Base-by-base conservation (phyloP, 352 stramenopile genomes). In the Phytophthora colocasiae region DNA sequence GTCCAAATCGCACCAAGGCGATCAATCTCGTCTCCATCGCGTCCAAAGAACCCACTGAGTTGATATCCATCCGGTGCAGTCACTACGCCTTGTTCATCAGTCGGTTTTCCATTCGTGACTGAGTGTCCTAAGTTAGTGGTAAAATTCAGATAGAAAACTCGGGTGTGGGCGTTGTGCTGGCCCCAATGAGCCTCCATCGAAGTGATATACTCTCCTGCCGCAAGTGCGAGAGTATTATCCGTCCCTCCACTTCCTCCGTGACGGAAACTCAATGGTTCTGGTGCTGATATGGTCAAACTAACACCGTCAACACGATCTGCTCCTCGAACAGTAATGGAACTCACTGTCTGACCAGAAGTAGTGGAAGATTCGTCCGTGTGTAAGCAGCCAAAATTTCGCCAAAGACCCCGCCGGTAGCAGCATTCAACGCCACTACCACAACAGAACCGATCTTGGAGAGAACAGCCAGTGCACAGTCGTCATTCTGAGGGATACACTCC, bases 401-500 rank as follows among this genome's bases (percentile, higher is more conserved):
- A 32, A 81, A 81, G 4, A 82, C 68, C 2, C 77, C 77, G 11
- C 47, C 45, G 8, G 58, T 71, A 2, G 70, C 71, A 1, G 62
- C 38, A 26, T 73, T 78, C 48, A 84, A 54, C 7, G 51, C 73
- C 0, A 48, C 62, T 10, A 57, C 63, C 6, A 61, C 72, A 1
- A 84, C 73, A 4, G 59, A 53, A 0, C n/a, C 54, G 15, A 68
- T 36, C 50, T 80, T 79, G 6, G 39, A 56, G 24, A 83, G 36
- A 11, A 86, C 56, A 27, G 70, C 66, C 3, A 66, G 36, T 8
- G 69, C 71, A 57, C 73, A 87, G 56, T 83, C 77, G 31, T 71
- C 63, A 61, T 81, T 86, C 44, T 81, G 74, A 24, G 61, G 77
- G 29, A 83, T 53, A 36, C 78, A 87, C 58, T 87, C 71, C 59